A percentile compares a stretch with the other conserved stretches of the same genome.
phyloP scores from a whole-genome alignment of 148 eudicot species.

The Vaccinium corymbosum region DNA sequence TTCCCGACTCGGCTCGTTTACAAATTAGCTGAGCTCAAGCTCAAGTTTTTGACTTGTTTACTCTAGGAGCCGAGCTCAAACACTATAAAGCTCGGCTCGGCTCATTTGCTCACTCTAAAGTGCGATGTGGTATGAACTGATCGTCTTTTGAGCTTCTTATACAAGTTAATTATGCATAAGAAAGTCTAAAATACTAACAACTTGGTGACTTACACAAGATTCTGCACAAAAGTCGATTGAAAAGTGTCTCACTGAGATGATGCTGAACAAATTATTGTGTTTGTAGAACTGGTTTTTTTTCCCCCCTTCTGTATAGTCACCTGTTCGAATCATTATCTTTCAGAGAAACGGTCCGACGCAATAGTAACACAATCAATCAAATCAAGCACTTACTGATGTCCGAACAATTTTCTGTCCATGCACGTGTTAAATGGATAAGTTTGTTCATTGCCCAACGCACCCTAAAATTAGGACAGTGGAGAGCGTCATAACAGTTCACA shows the following conservation, averaged over 20 bases:
- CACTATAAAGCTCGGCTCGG: too few species aligned
- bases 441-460: background rate
- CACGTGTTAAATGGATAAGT: background rate
- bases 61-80: too few species aligned
- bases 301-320: background rate
- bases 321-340: background rate
- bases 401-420: background rate
- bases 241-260: background rate
- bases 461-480: background rate
- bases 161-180: background rate
- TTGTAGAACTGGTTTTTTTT: background rate
- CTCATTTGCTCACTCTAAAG: too few species aligned
- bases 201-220: background rate
- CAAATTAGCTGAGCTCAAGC: too few species aligned
- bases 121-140: too few species aligned
- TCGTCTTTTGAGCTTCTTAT: too few species aligned
- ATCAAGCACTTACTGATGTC: background rate
- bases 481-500: background rate
- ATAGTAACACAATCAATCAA: background rate
- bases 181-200: background rate
- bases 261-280: background rate
- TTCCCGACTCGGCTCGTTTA: too few species aligned
- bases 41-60: too few species aligned
- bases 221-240: background rate
- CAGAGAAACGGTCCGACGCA: background rate